phyloP scores from a whole-genome alignment of 73 alveolate genomes.

The Paramecium sonneborni region DNA sequence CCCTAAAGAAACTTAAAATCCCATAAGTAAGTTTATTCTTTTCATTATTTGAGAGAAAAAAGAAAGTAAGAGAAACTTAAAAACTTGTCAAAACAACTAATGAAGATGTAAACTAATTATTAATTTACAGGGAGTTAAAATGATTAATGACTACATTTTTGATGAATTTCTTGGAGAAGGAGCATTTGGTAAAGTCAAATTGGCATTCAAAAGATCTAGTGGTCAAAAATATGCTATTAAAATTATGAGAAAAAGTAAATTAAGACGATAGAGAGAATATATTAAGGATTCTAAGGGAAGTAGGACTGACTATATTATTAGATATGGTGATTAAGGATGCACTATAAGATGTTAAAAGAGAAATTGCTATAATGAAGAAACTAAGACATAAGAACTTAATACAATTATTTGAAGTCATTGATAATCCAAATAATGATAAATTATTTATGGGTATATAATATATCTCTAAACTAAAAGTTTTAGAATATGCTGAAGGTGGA shows the following conservation, averaged over 20 bases:
- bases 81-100: not conserved
- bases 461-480: constrained; percentile 51
- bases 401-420: constrained; percentile 87
- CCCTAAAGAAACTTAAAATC: not conserved
- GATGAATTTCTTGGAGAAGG: constrained; percentile 66
- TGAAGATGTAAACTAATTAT: not conserved
- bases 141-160: constrained; percentile 55
- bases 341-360: constrained; percentile 86
- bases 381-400: constrained; percentile 90
- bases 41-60: not conserved
- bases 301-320: not conserved
- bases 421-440: constrained; percentile 94
- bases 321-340: constrained; percentile 78
- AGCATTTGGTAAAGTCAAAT: constrained; percentile 65
- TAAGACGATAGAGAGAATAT: constrained; percentile 57
- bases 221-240: constrained; percentile 57
- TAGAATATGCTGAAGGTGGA: constrained; percentile 90
- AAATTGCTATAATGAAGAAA: constrained; percentile 95
- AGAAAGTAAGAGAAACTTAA: not conserved
- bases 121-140: constrained; percentile 50
- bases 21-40: not conserved
- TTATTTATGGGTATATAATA: constrained; percentile 79
- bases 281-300: constrained; percentile 86
- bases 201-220: constrained; percentile 50
- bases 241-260: constrained; percentile 49